Percentiles rank a stretch among this genome's conserved stretches.
Conservation (phyloP, 2,329 filamentous ascomycete genomes). For the Ceratocystis destructans region DNA sequence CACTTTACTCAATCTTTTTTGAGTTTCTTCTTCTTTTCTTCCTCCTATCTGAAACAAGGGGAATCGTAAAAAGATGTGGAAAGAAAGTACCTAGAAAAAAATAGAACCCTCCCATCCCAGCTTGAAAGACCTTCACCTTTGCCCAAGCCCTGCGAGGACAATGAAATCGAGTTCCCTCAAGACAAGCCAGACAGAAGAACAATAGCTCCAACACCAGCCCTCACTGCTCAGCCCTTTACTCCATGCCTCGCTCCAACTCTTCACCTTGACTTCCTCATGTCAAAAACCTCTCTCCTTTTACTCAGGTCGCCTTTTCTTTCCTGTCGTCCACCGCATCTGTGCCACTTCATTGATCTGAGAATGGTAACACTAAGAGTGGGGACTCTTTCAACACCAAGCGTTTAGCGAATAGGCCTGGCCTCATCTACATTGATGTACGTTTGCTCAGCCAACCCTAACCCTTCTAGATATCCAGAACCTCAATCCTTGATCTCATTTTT, state of each 20-base stretch:
- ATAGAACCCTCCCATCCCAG: not conserved
- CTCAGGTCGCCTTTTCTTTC: not conserved
- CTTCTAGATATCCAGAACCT: not conserved
- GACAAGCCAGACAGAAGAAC: too few relatives aligned
- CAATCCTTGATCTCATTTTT: too few relatives aligned
- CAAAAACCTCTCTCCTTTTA: not conserved
- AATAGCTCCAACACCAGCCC: too few relatives aligned
- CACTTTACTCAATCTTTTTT: not conserved
- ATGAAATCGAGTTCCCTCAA: too few relatives aligned
- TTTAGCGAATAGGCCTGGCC: not conserved
- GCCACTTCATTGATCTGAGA: not conserved
- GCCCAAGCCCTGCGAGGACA: too few relatives aligned
- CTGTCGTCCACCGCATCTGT: not conserved
- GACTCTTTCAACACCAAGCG: not conserved
- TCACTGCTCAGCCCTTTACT: too few relatives aligned
- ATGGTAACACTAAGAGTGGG: constrained; percentile 4
- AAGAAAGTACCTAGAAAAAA: not conserved
- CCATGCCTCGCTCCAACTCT: too few relatives aligned
- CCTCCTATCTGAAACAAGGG: not conserved
- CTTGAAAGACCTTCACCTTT: not conserved
- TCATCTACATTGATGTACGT: too few relatives aligned
- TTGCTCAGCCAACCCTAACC: not conserved
- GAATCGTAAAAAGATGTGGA: not conserved
- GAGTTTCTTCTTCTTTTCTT: not conserved
- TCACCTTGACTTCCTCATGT: not conserved